Percentiles rank a stretch among this genome's conserved stretches.
These are phyloP conservation scores for Talaromyces sp. DNA, from an alignment of 2,329 filamentous ascomycete species.

Conservation along the genomic window DNA sequence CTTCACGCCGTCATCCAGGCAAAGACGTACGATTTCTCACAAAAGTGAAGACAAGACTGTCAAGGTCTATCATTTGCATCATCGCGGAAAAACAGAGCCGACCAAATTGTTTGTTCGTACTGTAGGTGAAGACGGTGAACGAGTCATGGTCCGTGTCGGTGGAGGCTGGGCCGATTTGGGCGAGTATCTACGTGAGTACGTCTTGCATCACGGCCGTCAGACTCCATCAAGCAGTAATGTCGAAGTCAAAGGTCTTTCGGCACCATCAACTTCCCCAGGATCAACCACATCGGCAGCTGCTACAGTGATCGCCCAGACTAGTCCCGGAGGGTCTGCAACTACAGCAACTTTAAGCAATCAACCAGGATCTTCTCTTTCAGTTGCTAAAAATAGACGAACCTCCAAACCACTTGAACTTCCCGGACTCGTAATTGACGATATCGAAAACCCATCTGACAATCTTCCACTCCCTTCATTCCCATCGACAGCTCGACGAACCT, in stretches of 20 bases:
- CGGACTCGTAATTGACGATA: constrained; percentile 24
- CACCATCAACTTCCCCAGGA: constrained; percentile 28
- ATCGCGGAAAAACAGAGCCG: constrained; percentile 75
- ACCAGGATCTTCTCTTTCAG: constrained; percentile 35
- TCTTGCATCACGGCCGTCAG: constrained; percentile 79
- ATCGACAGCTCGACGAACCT: constrained; percentile 29
- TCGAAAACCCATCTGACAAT: constrained; percentile 25
- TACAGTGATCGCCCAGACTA: constrained; percentile 32
- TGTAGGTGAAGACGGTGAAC: constrained; percentile 82
- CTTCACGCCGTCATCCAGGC: constrained; percentile 54
- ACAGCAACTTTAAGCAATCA: constrained; percentile 33
- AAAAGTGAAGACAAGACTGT: constrained; percentile 63
- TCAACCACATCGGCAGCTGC: constrained; percentile 24
- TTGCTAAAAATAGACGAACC: constrained; percentile 35
- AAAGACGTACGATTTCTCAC: constrained; percentile 29
- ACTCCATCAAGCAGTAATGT: constrained; percentile 52
- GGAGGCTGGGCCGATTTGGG: constrained; percentile 97
- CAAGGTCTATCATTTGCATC: constrained; percentile 85
- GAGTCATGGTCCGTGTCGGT: constrained; percentile 96
- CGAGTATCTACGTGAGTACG: constrained; percentile 91
- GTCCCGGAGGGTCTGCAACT: background rate
- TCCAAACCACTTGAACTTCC: constrained; percentile 30
- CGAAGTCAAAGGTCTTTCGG: constrained; percentile 49
- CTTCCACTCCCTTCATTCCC: constrained; percentile 27
- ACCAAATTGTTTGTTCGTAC: constrained; percentile 93